phyloP scores from a whole-genome alignment of 305 asterid species.

The Euphrasia arctica region DNA sequence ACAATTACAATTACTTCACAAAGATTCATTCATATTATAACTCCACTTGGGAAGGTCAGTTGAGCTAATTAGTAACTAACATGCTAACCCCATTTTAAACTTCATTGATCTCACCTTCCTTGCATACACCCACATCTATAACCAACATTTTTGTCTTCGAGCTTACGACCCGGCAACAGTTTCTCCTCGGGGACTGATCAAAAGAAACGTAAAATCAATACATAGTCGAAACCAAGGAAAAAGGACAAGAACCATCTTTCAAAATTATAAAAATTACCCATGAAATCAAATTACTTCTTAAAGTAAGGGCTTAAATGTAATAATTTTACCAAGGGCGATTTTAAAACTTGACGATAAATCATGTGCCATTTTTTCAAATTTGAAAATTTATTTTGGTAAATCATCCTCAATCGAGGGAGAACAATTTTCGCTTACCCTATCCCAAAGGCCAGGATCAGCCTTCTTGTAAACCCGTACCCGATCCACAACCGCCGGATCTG shows the following conservation, averaged over 20 bases:
- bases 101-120: constrained; percentile 71
- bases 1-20: too few relatives aligned
- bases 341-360: not conserved
- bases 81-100: constrained; percentile 22
- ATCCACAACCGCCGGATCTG: constrained; percentile 48
- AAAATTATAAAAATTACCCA: not conserved
- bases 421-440: constrained; percentile 43
- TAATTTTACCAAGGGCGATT: not conserved
- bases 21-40: too few relatives aligned
- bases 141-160: constrained; percentile 46
- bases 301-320: not conserved
- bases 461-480: constrained; percentile 59
- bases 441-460: constrained; percentile 75
- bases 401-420: not conserved
- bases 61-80: not conserved
- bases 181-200: constrained; percentile 87
- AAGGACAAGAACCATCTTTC: not conserved
- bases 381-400: not conserved
- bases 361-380: not conserved
- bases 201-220: not conserved
- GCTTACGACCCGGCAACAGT: constrained; percentile 68
- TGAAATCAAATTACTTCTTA: not conserved
- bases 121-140: constrained; percentile 72
- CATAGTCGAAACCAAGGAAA: not conserved
- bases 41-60: too few relatives aligned